phyloP scores from a whole-genome alignment of 2,329 filamentous ascomycete species.

The Aspergillus spinulosporus region DNA sequence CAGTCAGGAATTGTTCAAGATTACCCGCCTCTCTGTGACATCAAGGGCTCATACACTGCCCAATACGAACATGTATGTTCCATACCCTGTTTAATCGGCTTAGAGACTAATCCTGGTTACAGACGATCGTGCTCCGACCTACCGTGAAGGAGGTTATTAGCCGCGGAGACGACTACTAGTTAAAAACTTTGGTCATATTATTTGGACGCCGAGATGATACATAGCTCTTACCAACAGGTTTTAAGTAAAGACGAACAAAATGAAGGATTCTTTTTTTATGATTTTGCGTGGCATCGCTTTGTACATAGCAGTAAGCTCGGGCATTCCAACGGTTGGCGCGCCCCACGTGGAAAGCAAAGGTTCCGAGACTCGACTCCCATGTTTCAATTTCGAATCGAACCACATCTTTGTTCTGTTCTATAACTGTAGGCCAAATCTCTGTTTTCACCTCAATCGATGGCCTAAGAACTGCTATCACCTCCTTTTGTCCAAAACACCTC shows the following conservation, averaged over 20 bases:
- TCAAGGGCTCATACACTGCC: slow-evolving; percentile 92
- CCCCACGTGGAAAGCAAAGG: slow-evolving; percentile 40
- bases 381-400: slow-evolving; percentile 19
- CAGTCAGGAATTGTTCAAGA: slow-evolving; percentile 80
- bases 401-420: slow-evolving; percentile 3
- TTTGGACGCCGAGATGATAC: slow-evolving; percentile 1
- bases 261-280: neutral
- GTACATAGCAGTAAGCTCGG: slow-evolving; percentile 11
- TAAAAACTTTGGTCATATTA: neutral
- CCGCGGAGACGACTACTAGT: slow-evolving; percentile 79
- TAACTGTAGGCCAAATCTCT: neutral
- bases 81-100: neutral
- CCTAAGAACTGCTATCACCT: slow-evolving; percentile 13
- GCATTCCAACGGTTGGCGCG: slow-evolving; percentile 26
- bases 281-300: neutral
- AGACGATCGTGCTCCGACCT: slow-evolving; percentile 76
- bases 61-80: slow-evolving; percentile 87
- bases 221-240: neutral
- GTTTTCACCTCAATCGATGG: slow-evolving; percentile 21
- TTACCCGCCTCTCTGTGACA: slow-evolving; percentile 85
- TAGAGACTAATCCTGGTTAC: slow-evolving; percentile 19
- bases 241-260: slow-evolving; percentile 4
- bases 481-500: slow-evolving; percentile 4
- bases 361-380: slow-evolving; percentile 27
- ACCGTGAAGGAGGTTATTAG: slow-evolving; percentile 86